phyloP scores from a whole-genome alignment of 2,329 filamentous ascomycete species.

The Celoporthe dispersa region DNA sequence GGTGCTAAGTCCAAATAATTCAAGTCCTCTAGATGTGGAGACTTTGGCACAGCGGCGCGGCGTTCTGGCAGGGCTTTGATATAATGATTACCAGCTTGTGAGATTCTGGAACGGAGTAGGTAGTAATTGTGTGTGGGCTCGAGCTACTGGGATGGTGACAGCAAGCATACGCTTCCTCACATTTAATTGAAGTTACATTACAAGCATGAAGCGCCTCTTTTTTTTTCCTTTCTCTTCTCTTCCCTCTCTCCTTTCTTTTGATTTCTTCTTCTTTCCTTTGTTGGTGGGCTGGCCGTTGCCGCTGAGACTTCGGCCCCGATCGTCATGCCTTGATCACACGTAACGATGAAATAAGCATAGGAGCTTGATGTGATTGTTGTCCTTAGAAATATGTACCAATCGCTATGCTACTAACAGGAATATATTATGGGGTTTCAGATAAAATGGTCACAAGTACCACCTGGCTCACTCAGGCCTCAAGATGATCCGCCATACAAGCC shows the following conservation, averaged over 20 bases:
- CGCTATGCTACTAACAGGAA: neutral
- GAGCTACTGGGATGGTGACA: neutral
- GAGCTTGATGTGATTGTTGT: neutral
- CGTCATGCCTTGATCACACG: neutral
- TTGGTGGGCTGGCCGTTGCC: neutral
- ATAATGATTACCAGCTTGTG: neutral
- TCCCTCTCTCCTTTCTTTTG: too few relatives aligned
- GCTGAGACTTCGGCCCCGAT: neutral
- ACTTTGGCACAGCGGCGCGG: neutral
- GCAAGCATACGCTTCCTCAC: neutral
- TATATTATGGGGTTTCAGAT: neutral
- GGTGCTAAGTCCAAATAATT: conserved; percentile 24
- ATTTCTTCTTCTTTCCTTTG: neutral
- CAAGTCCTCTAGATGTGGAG: neutral
- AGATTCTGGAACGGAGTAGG: neutral
- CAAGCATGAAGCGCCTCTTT: neutral
- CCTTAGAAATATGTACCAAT: neutral
- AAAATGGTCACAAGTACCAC: neutral
- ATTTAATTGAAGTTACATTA: neutral
- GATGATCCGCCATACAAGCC: neutral
- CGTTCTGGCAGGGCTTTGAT: neutral
- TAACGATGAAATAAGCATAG: too few relatives aligned
- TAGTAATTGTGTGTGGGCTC: neutral
- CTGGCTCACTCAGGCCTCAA: neutral
- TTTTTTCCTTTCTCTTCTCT: too few relatives aligned